Conservation (phyloP, 257 asterid species). For the Jacaranda mimosifolia region DNA sequence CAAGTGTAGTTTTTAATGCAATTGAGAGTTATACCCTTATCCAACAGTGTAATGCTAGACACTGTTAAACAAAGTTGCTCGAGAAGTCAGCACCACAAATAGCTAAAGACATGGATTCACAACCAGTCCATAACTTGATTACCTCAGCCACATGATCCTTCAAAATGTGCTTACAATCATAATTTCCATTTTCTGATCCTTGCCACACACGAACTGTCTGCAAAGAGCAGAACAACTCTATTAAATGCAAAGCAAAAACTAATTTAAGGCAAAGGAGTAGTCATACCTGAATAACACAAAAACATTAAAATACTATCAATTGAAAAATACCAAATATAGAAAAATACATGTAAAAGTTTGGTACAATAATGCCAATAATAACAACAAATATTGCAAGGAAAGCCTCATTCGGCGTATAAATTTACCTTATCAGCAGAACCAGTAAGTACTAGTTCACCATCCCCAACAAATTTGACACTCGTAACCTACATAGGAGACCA, state of each 20-base stretch:
- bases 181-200: conserved; percentile 75
- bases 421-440: conserved; percentile 94
- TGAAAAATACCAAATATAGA: background rate
- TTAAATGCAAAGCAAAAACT: background rate
- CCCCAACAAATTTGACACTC: conserved; percentile 82
- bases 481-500: conserved; percentile 59
- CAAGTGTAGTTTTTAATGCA: conserved; percentile 5
- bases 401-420: background rate
- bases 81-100: conserved; percentile 5
- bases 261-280: background rate
- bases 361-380: no score
- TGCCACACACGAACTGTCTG: conserved; percentile 98
- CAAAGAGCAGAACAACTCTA: conserved; percentile 34
- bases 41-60: background rate
- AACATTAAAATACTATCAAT: background rate
- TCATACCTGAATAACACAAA: no score
- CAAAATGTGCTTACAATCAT: conserved; percentile 73
- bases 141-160: conserved; percentile 97
- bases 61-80: background rate
- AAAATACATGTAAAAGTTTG: background rate
- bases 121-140: conserved; percentile 24
- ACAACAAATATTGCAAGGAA: background rate
- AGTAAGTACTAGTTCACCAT: conserved; percentile 79
- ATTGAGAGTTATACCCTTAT: background rate
- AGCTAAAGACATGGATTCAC: background rate